Percentiles rank a stretch among this genome's conserved stretches.
Conservation (phyloP, 176 grass and related monocot species). For the Miscanthus lutarioriparius region DNA sequence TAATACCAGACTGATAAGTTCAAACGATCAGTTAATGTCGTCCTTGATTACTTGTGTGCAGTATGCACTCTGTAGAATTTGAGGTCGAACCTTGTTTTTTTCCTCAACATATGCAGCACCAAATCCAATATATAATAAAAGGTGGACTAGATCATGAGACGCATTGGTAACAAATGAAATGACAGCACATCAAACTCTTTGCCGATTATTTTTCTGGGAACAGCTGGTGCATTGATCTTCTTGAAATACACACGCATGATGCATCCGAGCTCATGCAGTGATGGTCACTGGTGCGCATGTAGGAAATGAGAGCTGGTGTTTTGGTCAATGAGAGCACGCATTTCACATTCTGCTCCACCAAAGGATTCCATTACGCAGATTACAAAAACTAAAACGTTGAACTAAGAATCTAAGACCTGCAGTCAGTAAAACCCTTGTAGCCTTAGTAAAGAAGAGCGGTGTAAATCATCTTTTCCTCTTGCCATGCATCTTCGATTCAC, state of each 20-base stretch:
- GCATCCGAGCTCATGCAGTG: not conserved
- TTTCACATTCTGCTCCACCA: not conserved
- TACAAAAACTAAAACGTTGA: constrained; percentile 21
- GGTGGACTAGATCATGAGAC: not conserved
- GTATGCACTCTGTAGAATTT: too few relatives aligned
- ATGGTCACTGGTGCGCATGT: not conserved
- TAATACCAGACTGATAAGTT: too few relatives aligned
- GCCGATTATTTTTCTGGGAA: not conserved
- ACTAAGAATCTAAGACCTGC: constrained; percentile 6
- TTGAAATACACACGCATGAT: not conserved
- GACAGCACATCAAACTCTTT: not conserved
- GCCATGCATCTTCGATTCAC: constrained; percentile 24
- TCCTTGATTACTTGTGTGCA: too few relatives aligned
- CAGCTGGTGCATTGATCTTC: not conserved
- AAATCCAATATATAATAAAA: not conserved
- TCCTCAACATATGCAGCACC: not conserved
- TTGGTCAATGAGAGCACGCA: not conserved
- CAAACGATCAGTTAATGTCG: too few relatives aligned
- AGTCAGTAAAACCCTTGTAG: not conserved
- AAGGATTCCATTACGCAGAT: not conserved
- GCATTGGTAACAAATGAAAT: not conserved
- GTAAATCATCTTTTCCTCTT: constrained; percentile 66
- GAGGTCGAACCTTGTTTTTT: too few relatives aligned
- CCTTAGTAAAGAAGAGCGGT: not conserved
- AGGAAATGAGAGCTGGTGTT: not conserved